These are phyloP conservation scores for Lanmaoa rubissima DNA, from an alignment of 768 basidiomycete genomes.

Conservation along the genomic window DNA sequence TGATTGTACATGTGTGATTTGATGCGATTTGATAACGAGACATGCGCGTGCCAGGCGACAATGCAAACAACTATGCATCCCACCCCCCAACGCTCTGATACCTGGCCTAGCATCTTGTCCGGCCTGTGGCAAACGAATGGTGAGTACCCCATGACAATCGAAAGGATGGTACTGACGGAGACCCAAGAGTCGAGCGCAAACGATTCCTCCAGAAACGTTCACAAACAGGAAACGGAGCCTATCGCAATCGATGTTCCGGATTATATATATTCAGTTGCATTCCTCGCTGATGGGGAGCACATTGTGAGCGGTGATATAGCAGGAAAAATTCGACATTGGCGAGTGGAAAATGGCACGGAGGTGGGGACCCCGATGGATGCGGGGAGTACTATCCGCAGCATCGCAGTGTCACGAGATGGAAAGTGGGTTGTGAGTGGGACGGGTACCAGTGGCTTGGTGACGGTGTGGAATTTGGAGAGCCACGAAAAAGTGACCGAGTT, in stretches of 20 bases:
- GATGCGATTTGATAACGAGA: background rate
- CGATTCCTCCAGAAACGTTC: background rate
- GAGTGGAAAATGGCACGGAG: conserved; percentile 1
- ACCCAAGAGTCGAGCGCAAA: background rate
- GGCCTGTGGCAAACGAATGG: background rate
- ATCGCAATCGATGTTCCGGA: background rate
- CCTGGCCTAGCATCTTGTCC: background rate
- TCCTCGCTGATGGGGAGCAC: background rate
- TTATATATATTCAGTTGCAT: background rate
- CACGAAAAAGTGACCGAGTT: background rate
- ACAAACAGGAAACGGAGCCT: background rate
- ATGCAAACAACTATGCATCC: background rate
- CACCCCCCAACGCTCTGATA: background rate
- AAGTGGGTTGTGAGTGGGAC: conserved; percentile 5
- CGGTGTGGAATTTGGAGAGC: background rate
- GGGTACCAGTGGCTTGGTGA: background rate
- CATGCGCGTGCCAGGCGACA: background rate
- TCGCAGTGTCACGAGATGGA: conserved; percentile 1
- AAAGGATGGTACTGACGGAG: background rate
- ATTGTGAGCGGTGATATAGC: background rate
- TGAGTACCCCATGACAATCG: background rate
- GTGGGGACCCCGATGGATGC: background rate
- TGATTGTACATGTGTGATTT: too few relatives aligned
- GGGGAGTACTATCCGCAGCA: background rate
- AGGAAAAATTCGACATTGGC: conserved; percentile 2